Percentiles rank a stretch among this genome's conserved stretches.
Evolutionary conservation across 2,329 filamentous ascomycete species (phyloP).

Genomic region (Aspergillus quadrilineatus): DNA sequence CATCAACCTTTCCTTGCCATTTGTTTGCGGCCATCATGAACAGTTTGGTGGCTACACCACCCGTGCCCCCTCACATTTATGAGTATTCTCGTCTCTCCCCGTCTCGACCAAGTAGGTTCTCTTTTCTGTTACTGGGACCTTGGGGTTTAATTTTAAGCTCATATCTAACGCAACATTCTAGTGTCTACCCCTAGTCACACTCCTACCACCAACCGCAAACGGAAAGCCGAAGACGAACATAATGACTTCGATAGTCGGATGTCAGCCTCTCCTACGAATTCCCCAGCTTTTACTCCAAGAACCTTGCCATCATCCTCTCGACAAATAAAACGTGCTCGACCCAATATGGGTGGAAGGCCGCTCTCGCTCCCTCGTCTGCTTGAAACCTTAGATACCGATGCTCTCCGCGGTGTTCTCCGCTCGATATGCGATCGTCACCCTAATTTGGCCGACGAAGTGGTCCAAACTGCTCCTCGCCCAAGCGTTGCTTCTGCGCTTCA

Average conservation of each 20-base stretch:
- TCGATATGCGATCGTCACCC: constrained; percentile 88
- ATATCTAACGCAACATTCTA: constrained; percentile 24
- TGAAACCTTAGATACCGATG: constrained; percentile 83
- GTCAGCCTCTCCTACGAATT: constrained; percentile 82
- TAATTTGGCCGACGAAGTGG: constrained; percentile 79
- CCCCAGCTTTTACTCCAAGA: constrained; percentile 71
- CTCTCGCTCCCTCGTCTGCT: constrained; percentile 74
- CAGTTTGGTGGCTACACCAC: constrained; percentile 58
- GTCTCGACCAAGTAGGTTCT: constrained; percentile 56
- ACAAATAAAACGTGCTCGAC: constrained; percentile 66
- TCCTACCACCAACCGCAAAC: constrained; percentile 62
- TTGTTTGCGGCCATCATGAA: constrained; percentile 54
- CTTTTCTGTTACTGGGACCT: constrained; percentile 10
- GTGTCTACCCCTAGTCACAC: constrained; percentile 42
- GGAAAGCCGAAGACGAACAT: constrained; percentile 77
- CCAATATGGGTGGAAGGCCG: constrained; percentile 67
- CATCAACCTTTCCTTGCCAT: constrained; percentile 24
- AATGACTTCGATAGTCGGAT: constrained; percentile 74
- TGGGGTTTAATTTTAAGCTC: not conserved
- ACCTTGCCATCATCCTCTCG: constrained; percentile 65
- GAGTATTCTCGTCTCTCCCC: constrained; percentile 60
- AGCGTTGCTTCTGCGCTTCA: constrained; percentile 76
- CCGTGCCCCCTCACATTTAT: constrained; percentile 63
- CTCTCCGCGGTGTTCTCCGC: constrained; percentile 82
- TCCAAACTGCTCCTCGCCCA: constrained; percentile 80